Conservation (phyloP, 306 rosid species). For the Rosa multiflora region DNA sequence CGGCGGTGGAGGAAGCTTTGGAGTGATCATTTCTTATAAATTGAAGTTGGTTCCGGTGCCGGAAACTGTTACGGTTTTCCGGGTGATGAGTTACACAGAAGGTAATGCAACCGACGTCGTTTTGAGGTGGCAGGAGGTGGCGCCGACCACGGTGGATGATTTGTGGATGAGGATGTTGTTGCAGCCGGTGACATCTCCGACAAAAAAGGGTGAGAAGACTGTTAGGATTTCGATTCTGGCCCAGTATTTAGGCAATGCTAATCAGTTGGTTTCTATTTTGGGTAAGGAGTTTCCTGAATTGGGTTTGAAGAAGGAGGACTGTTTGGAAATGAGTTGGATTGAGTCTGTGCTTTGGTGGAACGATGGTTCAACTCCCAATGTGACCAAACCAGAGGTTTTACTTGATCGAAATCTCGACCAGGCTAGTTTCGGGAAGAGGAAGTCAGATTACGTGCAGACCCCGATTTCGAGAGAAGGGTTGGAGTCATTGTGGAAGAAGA, state of each 20-base stretch:
- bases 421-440: conserved; percentile 39
- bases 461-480: conserved; percentile 53
- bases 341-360: conserved; percentile 64
- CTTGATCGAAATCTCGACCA: conserved; percentile 49
- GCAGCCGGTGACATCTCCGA: conserved; percentile 49
- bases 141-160: conserved; percentile 48
- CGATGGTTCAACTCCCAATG: background rate
- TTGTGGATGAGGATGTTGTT: conserved; percentile 56
- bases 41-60: conserved; percentile 59
- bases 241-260: conserved; percentile 50
- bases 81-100: conserved; percentile 35
- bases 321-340: conserved; percentile 64
- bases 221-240: conserved; percentile 36
- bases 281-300: conserved; percentile 56
- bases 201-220: conserved; percentile 36
- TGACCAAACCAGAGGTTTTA: conserved; percentile 32
- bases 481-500: conserved; percentile 45
- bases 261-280: conserved; percentile 43
- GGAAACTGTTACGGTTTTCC: conserved; percentile 50
- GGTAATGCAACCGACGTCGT: conserved; percentile 55
- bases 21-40: conserved; percentile 61
- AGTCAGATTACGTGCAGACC: conserved; percentile 64
- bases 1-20: conserved; percentile 80
- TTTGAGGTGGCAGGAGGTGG: conserved; percentile 61
- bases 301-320: conserved; percentile 43